Base-by-base conservation (phyloP, 306 rosid species). In the Sindora glabra region DNA sequence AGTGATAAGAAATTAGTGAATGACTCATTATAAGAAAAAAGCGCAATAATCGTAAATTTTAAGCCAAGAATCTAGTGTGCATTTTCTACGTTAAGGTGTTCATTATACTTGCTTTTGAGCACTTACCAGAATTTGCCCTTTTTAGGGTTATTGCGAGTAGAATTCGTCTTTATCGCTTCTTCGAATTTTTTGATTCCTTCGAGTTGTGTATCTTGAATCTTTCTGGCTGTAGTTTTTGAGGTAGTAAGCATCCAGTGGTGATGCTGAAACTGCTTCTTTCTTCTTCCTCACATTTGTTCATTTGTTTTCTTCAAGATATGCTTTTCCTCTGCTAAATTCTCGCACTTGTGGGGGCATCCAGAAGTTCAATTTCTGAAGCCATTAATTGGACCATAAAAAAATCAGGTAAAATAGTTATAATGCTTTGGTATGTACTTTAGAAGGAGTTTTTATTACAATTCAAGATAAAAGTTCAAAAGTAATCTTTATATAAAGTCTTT, bases 341-440 rank as follows among this genome's bases (percentile, higher is more conserved):
- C 62, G 15, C 24, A 24, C n/a, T 16, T 23, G 24, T 70, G n/a
- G 70, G 32, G 30, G 45, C 70, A 45, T 61, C 59, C n/a, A 10
- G 38, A 25, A 70, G 14, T 45, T 70, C 75, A 70, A 44, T 57
- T 62, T 62, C 75, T 70, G 53, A 33, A 14, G n/a, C 15, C 44
- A 55, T 22, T 34, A n/a, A 34, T 33, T 54, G 5, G 25, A 6
- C 12, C 6, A 54, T 18, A n/a, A 29, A 34, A 7, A 36, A 55
- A 55, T 17, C 30, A 55, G 19, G 36, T 12, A 34, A 23, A 16
- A 23, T 0, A 58, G 5, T 22, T 3, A 33, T 9, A 27, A n/a
- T n/a, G n/a, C n/a, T n/a, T n/a, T n/a, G n/a, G n/a, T n/a, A n/a
- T n/a, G n/a, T n/a, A n/a, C n/a, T n/a, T n/a, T n/a, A n/a, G n/a